A percentile compares a stretch with the other conserved stretches of the same genome.
Evolutionary conservation across 139 green algal species (phyloP).

Genomic region (Chlamydomonas sphaeroides): DNA sequence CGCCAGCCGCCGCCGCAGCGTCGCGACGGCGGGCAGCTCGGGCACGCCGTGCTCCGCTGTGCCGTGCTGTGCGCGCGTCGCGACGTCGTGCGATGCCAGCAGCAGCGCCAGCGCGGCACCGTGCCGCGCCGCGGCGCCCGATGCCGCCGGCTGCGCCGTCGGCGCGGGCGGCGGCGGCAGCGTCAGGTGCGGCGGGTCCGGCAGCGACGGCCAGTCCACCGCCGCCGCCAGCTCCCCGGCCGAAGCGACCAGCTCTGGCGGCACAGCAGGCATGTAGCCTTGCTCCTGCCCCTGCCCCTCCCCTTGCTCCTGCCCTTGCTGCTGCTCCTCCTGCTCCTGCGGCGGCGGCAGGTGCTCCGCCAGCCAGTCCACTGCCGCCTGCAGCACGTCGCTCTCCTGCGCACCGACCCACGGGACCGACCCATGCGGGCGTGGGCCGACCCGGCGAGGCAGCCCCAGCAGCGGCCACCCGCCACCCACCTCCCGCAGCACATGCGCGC

Average conservation of each 20-base stretch:
- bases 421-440: no score
- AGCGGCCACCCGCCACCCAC: no score
- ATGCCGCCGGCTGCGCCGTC: no score
- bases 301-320: neutral
- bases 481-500: no score
- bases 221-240: neutral
- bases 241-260: neutral
- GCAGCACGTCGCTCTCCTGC: conserved; percentile 16
- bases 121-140: neutral
- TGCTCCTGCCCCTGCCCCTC: no score
- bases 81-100: neutral
- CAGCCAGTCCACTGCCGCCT: conserved; percentile 12
- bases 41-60: neutral
- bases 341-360: neutral
- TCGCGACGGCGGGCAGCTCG: neutral
- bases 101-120: neutral
- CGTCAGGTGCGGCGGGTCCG: neutral
- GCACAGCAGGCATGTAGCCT: no score
- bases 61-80: neutral
- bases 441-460: no score
- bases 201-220: conserved; percentile 3
- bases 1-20: neutral
- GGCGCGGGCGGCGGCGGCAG: neutral
- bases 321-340: neutral
- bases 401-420: no score